Evolutionary conservation across 1,139 yeast species (phyloP).

Genomic region (Kodamaea arcana): DNA sequence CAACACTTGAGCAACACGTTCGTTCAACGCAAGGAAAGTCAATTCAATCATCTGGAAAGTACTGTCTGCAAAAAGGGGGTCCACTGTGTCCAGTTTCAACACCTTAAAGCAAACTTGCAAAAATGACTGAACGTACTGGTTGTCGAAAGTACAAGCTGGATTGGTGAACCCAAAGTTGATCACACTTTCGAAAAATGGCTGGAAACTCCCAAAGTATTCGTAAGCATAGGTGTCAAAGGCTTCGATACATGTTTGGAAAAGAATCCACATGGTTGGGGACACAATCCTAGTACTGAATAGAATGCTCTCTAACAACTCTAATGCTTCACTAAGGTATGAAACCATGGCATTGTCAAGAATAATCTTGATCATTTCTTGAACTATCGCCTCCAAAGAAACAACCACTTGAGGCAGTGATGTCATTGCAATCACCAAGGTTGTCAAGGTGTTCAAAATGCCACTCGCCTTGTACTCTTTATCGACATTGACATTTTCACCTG

Average conservation of each 20-base stretch:
- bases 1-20: slow-evolving; percentile 26
- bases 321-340: slow-evolving; percentile 42
- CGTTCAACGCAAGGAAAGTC: slow-evolving; percentile 34
- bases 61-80: slow-evolving; percentile 39
- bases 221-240: slow-evolving; percentile 52
- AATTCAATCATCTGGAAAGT: slow-evolving; percentile 43
- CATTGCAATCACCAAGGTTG: slow-evolving; percentile 52
- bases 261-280: slow-evolving; percentile 46
- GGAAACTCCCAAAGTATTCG: slow-evolving; percentile 49
- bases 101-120: slow-evolving; percentile 36
- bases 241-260: slow-evolving; percentile 39
- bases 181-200: slow-evolving; percentile 47
- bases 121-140: slow-evolving; percentile 37
- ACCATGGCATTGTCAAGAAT: slow-evolving; percentile 48
- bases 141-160: slow-evolving; percentile 30
- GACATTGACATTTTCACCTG: slow-evolving; percentile 23
- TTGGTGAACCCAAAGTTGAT: slow-evolving; percentile 44
- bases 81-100: slow-evolving; percentile 32
- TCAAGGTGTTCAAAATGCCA: slow-evolving; percentile 48
- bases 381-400: slow-evolving; percentile 32
- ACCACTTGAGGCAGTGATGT: slow-evolving; percentile 46
- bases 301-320: slow-evolving; percentile 49
- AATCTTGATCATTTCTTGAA: slow-evolving; percentile 40
- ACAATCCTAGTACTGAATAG: slow-evolving; percentile 38
- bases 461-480: slow-evolving; percentile 53